Evolutionary conservation across 306 rosid genomes (phyloP).

Genomic region (Citrullus amarus): DNA sequence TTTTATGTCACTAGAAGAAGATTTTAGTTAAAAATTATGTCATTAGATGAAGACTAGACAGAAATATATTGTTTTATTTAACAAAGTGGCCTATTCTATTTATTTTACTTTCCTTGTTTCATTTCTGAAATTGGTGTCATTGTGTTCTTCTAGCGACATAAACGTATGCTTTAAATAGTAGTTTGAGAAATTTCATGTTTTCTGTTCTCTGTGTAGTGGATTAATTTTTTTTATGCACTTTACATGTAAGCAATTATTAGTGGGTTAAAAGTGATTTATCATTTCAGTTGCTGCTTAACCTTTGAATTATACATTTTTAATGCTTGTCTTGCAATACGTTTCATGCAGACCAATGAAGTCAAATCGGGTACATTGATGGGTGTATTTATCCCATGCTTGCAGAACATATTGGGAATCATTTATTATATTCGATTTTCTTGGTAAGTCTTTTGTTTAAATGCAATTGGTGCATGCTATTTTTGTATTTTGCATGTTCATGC

Average conservation of each 20-base stretch:
- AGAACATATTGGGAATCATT: slow-evolving; percentile 96
- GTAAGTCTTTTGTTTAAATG: slow-evolving; percentile 28
- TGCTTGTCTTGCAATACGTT: slow-evolving; percentile 16
- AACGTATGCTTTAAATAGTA: background rate
- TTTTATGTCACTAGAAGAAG: background rate
- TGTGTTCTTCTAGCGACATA: background rate
- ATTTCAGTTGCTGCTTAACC: background rate
- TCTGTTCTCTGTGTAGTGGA: background rate
- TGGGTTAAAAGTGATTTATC: background rate
- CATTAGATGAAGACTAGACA: background rate
- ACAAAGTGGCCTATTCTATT: background rate
- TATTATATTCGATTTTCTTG: slow-evolving; percentile 96
- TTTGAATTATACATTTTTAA: slow-evolving; percentile 8
- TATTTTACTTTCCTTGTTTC: background rate
- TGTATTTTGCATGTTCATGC: background rate
- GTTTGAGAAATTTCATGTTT: background rate
- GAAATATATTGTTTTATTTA: background rate
- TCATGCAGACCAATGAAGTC: slow-evolving; percentile 50
- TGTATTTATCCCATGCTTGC: slow-evolving; percentile 90
- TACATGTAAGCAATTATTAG: background rate
- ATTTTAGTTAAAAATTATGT: background rate
- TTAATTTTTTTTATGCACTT: background rate
- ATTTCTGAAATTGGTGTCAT: background rate
- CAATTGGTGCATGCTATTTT: background rate
- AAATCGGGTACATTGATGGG: slow-evolving; percentile 95